Base-by-base conservation (phyloP, 2,329 filamentous ascomycete genomes). In the Alternaria rosae region DNA sequence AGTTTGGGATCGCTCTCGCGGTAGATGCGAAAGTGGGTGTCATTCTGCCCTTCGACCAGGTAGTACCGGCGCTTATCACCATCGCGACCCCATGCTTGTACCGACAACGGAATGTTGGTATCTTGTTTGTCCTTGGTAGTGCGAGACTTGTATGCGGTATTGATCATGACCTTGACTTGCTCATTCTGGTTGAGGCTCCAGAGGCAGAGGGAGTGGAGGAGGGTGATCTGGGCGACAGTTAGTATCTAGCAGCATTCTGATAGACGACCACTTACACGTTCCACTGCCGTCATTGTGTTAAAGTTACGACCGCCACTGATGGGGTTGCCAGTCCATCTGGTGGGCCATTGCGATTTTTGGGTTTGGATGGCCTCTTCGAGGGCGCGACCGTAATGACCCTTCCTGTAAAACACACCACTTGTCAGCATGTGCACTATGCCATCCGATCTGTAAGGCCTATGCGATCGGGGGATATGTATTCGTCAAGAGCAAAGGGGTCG, bases 131-230 rank as follows among this genome's bases (percentile, higher is more conserved):
- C 92, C 88, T 82, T 94, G 89, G 80, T 97, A 94, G 85, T 98
- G 96, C 76, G 75, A 28, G 74, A 69, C 62, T 79, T 78, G 70
- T 79, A 79, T 15, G 90, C 91, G 67, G 94, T 89, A 76, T 92
- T 93, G 77, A 99, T 91, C 67, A 94, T 89, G 30, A 86, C 83
- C 76, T 92, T 92, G 67, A 99, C 85, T 8, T 86, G 86, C 64
- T 97, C 94, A 59, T 94, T 98, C 20, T 92, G 94, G 23, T 92
- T 89, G 56, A 99, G 86, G 21, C 93, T 88, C 96, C 95, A 99
- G 21, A 97, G 83, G 58, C 94, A 88, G 54, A 99, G 86, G 6
- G 92, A 91, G 75, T 91, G 91, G 30, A 99, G 86, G 47, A 98
- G 85, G 35, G 89, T 90, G 60, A 99, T 86, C 94, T 97, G 78